These are phyloP conservation scores for Colletotrichum sp. DNA, from an alignment of 2,329 filamentous ascomycete species.

Conservation along the genomic window DNA sequence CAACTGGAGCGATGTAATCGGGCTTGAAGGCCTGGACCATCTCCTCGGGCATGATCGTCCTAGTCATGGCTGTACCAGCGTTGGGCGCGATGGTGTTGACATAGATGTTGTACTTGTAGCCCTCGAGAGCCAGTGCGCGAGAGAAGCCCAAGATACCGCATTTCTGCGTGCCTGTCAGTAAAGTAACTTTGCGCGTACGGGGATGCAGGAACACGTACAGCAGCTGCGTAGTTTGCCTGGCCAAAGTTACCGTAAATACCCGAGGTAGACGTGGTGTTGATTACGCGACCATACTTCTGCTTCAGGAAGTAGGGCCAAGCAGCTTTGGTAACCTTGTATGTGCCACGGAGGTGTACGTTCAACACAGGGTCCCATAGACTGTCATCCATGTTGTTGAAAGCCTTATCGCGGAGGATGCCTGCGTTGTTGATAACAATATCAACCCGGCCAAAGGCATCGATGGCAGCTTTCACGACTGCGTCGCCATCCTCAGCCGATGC, in stretches of 20 bases:
- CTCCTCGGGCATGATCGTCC: conserved; percentile 93
- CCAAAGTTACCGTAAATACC: conserved; percentile 99
- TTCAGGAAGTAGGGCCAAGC: conserved; percentile 98
- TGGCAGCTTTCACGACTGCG: conserved; percentile 86
- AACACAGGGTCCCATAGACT: conserved; percentile 90
- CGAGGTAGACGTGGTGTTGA: conserved; percentile 96
- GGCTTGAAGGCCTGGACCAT: conserved; percentile 99
- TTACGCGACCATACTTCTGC: conserved; percentile 96
- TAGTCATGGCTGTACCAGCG: conserved; percentile 94
- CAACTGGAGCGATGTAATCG: conserved; percentile 94
- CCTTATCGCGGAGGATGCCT: conserved; percentile 96
- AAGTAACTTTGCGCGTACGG: not conserved
- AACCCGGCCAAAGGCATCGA: conserved; percentile 91
- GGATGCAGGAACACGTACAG: conserved; percentile 57
- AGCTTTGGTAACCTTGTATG: conserved; percentile 96
- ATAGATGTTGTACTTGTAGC: conserved; percentile 95
- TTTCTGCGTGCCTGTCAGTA: conserved; percentile 61
- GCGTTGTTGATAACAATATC: conserved; percentile 98
- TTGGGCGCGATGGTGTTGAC: conserved; percentile 99
- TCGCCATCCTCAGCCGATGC: conserved; percentile 94
- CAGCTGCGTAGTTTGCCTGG: conserved; percentile 95
- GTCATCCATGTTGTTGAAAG: conserved; percentile 97
- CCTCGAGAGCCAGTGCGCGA: conserved; percentile 89
- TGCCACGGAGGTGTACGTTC: conserved; percentile 91
- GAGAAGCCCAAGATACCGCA: conserved; percentile 94